Evolutionary conservation across 2,329 filamentous ascomycete species (phyloP).

Genomic region (Coniochaeta sp.): DNA sequence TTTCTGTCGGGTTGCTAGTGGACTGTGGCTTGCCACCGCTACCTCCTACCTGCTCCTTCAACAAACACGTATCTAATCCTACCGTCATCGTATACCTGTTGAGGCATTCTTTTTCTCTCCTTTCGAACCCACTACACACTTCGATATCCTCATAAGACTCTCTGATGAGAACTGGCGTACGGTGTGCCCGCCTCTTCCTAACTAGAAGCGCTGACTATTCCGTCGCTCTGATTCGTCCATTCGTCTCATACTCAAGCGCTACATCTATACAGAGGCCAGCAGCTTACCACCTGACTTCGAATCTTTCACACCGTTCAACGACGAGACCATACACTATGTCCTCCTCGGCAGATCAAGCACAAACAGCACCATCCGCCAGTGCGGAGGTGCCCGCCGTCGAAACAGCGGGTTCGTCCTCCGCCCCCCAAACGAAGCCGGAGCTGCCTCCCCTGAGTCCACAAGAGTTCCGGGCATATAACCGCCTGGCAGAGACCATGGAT

Average conservation of each 20-base stretch:
- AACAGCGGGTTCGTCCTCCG: neutral
- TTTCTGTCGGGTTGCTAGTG: neutral
- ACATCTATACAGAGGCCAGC: neutral
- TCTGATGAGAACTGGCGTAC: neutral
- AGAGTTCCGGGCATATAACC: slow-evolving; percentile 66
- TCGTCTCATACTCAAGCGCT: neutral
- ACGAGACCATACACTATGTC: neutral
- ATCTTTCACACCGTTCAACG: neutral
- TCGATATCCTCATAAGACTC: neutral
- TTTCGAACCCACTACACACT: neutral
- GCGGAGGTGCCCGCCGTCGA: neutral
- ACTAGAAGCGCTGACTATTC: neutral
- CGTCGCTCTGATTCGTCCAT: neutral
- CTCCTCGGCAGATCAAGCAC: neutral
- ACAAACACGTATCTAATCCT: too few species aligned
- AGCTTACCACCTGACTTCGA: neutral
- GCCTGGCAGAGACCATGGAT: slow-evolving; percentile 69
- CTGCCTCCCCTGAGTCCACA: slow-evolving; percentile 57
- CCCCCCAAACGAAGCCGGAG: neutral
- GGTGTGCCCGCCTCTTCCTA: neutral
- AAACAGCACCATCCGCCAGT: neutral
- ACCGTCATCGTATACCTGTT: too few species aligned
- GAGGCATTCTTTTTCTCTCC: too few species aligned
- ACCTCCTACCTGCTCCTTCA: too few species aligned
- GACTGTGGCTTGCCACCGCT: neutral